Evolutionary conservation across 2,329 filamentous ascomycete genomes (phyloP), one percentile per base, ranked within the genome.

Genomic region (Cercospora sesami): DNA sequence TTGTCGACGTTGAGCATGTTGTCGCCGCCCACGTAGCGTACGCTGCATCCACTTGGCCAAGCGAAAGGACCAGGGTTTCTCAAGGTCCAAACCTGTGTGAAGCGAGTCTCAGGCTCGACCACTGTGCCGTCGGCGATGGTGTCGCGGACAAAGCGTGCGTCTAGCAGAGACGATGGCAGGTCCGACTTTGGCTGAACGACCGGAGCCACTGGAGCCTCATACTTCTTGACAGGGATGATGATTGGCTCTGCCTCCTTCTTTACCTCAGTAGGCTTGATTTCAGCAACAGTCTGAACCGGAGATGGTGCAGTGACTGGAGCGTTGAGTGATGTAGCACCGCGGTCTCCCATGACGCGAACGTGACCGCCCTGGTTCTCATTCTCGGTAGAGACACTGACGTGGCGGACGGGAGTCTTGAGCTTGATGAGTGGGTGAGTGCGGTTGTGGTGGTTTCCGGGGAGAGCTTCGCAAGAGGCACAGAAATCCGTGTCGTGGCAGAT

Each of bases 381-480:
- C 71, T 91, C 85, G 8, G 94, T 98, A 60, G 89, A 94, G 63
- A 99, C 91, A 70, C 88, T 94, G 39, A 97, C 92, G 73, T 92
- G 90, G 73, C 92, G 91, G 60, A 99, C 90, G 9, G 94, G 91
- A 2, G 92, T 96, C 86, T 93, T 96, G 84, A 99, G 93, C 83
- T 97, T 97, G 84, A 99, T 93, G 74, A 99, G 84, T 30, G 95
- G 95, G 76, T 99, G 95, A n/a, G 94, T 96, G 80, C 89, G 90
- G 84, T 98, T 97, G 84, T 99, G 95, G 23, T 83, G 84, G 80
- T 96, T 94, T 71, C 85, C 84, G 7, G 95, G 95, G 75, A 89
- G 89, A 60, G 94, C 93, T 82, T 99, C 96, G 82, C 95, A 99
- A 77, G 87, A 91, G 77, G 91, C 92, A 79, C 95, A 99, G 83